Evolutionary conservation across 352 stramenopile species (phyloP).

Genomic region (Pythium phragmitis): DNA sequence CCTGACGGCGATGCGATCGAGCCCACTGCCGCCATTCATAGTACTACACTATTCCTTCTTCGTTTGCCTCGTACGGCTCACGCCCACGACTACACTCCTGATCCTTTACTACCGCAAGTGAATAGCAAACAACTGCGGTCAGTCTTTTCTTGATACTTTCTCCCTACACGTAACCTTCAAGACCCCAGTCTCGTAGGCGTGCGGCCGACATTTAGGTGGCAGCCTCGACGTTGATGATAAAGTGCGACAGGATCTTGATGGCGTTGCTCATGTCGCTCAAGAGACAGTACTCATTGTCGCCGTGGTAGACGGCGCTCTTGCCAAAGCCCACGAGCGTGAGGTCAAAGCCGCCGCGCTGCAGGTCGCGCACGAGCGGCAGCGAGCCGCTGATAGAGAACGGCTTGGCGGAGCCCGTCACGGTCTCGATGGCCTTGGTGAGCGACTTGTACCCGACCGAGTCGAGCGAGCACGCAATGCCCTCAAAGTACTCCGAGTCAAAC

Average conservation of each 20-base stretch:
- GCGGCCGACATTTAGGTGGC: constrained; percentile 15
- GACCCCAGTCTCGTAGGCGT: background rate
- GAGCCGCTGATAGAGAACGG: constrained; percentile 92
- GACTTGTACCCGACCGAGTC: constrained; percentile 89
- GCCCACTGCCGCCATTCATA: no score
- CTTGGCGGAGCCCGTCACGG: constrained; percentile 79
- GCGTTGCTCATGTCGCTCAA: constrained; percentile 88
- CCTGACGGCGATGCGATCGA: background rate
- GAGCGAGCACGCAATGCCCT: constrained; percentile 92
- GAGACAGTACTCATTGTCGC: constrained; percentile 91
- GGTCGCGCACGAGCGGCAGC: constrained; percentile 69
- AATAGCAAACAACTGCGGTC: no score
- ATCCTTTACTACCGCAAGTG: background rate
- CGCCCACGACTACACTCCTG: background rate
- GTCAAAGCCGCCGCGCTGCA: constrained; percentile 75
- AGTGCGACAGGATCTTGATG: constrained; percentile 82
- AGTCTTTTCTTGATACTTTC: background rate
- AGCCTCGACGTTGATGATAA: constrained; percentile 73
- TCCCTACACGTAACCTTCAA: background rate
- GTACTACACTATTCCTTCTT: no score
- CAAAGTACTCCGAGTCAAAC: constrained; percentile 77
- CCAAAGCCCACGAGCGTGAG: constrained; percentile 77
- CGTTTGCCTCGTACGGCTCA: background rate
- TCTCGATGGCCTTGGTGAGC: constrained; percentile 68
- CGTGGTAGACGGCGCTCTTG: constrained; percentile 87